phyloP scores from a whole-genome alignment of 306 rosid genomes.

The Coriaria nepalensis region DNA sequence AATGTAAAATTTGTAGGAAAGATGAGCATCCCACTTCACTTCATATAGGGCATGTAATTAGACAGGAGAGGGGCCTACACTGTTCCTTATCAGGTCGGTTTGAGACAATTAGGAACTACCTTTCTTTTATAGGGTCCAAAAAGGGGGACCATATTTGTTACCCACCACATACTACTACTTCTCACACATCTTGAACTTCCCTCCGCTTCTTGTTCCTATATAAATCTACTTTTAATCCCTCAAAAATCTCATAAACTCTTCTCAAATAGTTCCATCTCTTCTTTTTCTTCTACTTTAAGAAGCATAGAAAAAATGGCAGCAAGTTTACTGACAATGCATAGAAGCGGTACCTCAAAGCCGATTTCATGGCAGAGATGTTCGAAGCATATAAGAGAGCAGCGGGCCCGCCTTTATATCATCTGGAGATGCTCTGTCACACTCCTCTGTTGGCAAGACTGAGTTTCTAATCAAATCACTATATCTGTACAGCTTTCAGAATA shows the following conservation, averaged over 20 bases:
- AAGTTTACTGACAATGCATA: constrained; percentile 28
- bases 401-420: constrained; percentile 76
- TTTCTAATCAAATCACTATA: too few relatives aligned
- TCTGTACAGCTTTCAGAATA: too few relatives aligned
- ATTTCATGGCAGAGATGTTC: constrained; percentile 54
- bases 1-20: too few relatives aligned
- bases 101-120: neutral
- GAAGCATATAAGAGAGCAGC: constrained; percentile 60
- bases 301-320: neutral
- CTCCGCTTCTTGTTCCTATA: neutral
- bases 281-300: neutral
- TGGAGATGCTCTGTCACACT: constrained; percentile 91
- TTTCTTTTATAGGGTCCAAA: constrained; percentile 12
- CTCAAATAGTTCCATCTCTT: neutral
- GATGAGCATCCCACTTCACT: too few relatives aligned
- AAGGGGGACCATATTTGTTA: constrained; percentile 32
- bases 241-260: neutral
- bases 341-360: constrained; percentile 26
- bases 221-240: constrained; percentile 4
- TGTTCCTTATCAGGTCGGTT: too few relatives aligned
- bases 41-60: too few relatives aligned
- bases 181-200: constrained; percentile 20
- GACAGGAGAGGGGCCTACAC: too few relatives aligned
- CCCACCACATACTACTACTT: constrained; percentile 47
- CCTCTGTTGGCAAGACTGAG: constrained; percentile 65